These are phyloP conservation scores for Arthrocladium fulminans DNA, from an alignment of 2,329 filamentous ascomycete genomes.

Conservation along the genomic window DNA sequence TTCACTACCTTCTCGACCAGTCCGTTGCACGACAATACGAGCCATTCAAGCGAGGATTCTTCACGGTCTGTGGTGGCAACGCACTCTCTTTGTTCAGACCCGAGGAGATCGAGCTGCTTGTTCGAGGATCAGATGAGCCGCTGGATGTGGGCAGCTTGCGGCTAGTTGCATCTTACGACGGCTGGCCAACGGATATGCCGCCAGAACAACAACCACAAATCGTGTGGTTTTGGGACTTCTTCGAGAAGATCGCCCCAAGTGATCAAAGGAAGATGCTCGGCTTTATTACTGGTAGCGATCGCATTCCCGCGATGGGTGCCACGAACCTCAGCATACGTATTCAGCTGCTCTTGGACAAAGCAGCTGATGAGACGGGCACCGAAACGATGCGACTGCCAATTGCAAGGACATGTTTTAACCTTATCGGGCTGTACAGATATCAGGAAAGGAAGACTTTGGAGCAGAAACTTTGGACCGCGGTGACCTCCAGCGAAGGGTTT, in stretches of 20 bases:
- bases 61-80: constrained; percentile 81
- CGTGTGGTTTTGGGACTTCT: constrained; percentile 82
- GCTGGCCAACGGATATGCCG: constrained; percentile 51
- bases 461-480: constrained; percentile 69
- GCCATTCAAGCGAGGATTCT: constrained; percentile 89
- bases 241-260: constrained; percentile 53
- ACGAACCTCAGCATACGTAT: constrained; percentile 61
- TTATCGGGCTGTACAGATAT: constrained; percentile 68
- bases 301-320: constrained; percentile 80
- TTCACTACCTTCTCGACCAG: constrained; percentile 69
- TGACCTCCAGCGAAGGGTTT: constrained; percentile 87
- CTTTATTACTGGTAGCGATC: constrained; percentile 84
- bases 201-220: constrained; percentile 58
- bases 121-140: constrained; percentile 74
- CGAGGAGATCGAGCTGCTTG: constrained; percentile 82
- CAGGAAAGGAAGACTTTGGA: constrained; percentile 57
- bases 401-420: constrained; percentile 86
- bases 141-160: constrained; percentile 69
- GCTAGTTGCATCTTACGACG: constrained; percentile 71
- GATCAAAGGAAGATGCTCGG: constrained; percentile 71
- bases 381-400: constrained; percentile 69
- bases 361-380: background rate
- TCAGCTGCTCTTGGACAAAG: constrained; percentile 17
- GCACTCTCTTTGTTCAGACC: constrained; percentile 78
- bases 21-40: constrained; percentile 77